phyloP scores from a whole-genome alignment of 169 alveolate species.

The Plasmodium gallinaceum region DNA sequence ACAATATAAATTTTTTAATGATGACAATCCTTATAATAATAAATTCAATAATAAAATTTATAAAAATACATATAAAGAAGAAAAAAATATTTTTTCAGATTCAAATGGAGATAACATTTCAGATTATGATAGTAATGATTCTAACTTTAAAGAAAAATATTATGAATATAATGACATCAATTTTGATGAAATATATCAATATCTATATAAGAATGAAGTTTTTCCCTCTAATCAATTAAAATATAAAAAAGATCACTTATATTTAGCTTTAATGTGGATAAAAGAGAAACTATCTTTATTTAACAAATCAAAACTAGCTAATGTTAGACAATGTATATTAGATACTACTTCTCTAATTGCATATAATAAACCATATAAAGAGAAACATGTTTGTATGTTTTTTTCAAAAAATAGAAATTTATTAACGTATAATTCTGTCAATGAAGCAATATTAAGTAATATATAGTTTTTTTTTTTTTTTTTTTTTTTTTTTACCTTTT shows the following conservation, averaged over 20 bases:
- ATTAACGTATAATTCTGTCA: constrained; percentile 48
- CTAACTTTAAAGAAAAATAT: constrained; percentile 61
- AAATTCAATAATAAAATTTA: constrained; percentile 23
- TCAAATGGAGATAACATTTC: constrained; percentile 38
- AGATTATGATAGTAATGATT: constrained; percentile 69
- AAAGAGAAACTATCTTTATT: constrained; percentile 65
- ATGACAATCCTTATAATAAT: constrained; percentile 64
- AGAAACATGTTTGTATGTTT: constrained; percentile 75
- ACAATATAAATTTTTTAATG: constrained; percentile 66
- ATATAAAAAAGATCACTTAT: constrained; percentile 68
- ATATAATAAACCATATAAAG: constrained; percentile 73
- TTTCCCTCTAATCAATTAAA: constrained; percentile 13
- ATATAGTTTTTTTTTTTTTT: background rate
- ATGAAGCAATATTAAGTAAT: constrained; percentile 70
- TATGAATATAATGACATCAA: constrained; percentile 72
- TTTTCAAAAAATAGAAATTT: constrained; percentile 66
- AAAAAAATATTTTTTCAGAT: constrained; percentile 6
- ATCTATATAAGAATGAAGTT: constrained; percentile 46
- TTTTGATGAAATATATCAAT: constrained; percentile 72
- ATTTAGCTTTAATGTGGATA: constrained; percentile 76
- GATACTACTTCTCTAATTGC: constrained; percentile 73
- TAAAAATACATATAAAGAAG: constrained; percentile 9
- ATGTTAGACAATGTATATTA: constrained; percentile 61
- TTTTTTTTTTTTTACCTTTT: background rate
- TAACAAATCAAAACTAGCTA: constrained; percentile 24